Evolutionary conservation across 2,329 filamentous ascomycete species (phyloP), one percentile per base, ranked within the genome.

Genomic region (Nothopassalora personata): DNA sequence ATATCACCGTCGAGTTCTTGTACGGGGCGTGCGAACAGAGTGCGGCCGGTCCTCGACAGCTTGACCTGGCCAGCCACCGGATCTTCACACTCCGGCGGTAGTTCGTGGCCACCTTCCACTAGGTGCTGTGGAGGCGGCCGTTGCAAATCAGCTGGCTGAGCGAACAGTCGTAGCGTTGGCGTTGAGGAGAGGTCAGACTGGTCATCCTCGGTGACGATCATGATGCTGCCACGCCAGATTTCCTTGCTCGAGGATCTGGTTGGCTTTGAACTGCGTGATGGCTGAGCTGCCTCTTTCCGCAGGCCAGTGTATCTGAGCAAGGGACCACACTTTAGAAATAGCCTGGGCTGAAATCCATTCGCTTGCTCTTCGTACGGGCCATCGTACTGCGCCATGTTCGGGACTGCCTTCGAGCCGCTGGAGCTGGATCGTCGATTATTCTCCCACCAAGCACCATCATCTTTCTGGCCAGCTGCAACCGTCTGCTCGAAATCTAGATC

Each of bases 151-250:
- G 93, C 88, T 1, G 91, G 88, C 70, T 97, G 92, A 6, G 88
- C 86, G 72, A 97, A 99, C 4, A 99, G 75, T 47, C 92, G 84
- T 64, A 99, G 77, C 0, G 83, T 89, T 4, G 94, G 94, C 0
- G 78, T 73, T n/a, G 83, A 83, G 51, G 90, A 86, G 70, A 97
- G 96, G 0, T 88, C 89, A 1, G 93, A 97, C 45, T 88, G 83
- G 1, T 84, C 82, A 70, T 99, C 93, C 54, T 86, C 82, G 0
- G 94, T 97, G 23, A 99, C 91, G 67, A 99, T 96, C 90, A 99
- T 91, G 58, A 97, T 82, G 60, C 86, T 95, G 5, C 94, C 94
- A 72, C 92, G 85, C 94, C 94, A 99, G 19, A 93, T 86, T 67
- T 96, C 90, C 54, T 85, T 83, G 47, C 90, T 86, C 10, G 69